These are phyloP conservation scores for Talaromyces sp. DNA, from an alignment of 2,329 filamentous ascomycete species.

Conservation along the genomic window DNA sequence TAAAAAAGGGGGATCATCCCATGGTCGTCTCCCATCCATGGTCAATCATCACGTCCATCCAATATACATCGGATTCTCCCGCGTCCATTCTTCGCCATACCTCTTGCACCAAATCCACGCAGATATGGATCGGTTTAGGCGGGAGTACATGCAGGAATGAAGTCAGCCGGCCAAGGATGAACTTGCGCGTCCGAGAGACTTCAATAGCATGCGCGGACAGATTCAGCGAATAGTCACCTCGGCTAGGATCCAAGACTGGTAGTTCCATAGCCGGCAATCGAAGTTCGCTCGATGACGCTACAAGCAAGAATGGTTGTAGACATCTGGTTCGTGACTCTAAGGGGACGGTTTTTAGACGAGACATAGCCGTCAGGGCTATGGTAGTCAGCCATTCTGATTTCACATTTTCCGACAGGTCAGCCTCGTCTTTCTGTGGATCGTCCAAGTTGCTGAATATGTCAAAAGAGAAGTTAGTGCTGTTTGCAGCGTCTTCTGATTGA, in stretches of 20 bases:
- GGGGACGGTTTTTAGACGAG: conserved; percentile 46
- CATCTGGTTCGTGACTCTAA: conserved; percentile 51
- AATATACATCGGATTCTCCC: conserved; percentile 44
- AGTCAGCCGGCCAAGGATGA: conserved; percentile 47
- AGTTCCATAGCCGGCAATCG: conserved; percentile 36
- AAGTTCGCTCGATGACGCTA: conserved; percentile 49
- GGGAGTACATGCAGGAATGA: conserved; percentile 45
- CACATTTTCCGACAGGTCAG: conserved; percentile 16
- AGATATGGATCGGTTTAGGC: conserved; percentile 48
- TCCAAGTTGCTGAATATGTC: neutral
- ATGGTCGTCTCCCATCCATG: conserved; percentile 54
- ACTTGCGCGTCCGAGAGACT: conserved; percentile 44
- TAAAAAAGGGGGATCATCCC: conserved; percentile 30
- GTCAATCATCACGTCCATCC: conserved; percentile 55
- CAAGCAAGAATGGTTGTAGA: conserved; percentile 50
- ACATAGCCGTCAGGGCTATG: conserved; percentile 48
- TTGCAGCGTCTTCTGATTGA: neutral
- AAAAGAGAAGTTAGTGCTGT: neutral
- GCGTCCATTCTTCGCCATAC: conserved; percentile 50
- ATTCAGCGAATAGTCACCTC: conserved; percentile 26
- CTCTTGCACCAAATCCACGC: conserved; percentile 48
- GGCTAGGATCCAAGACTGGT: neutral
- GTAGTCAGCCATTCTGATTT: conserved; percentile 44
- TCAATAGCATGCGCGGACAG: conserved; percentile 40
- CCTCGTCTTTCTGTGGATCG: conserved; percentile 12